Evolutionary conservation across 192 early-diverging fungal genomes (phyloP).

Genomic region (Kickxella alabastrina): DNA sequence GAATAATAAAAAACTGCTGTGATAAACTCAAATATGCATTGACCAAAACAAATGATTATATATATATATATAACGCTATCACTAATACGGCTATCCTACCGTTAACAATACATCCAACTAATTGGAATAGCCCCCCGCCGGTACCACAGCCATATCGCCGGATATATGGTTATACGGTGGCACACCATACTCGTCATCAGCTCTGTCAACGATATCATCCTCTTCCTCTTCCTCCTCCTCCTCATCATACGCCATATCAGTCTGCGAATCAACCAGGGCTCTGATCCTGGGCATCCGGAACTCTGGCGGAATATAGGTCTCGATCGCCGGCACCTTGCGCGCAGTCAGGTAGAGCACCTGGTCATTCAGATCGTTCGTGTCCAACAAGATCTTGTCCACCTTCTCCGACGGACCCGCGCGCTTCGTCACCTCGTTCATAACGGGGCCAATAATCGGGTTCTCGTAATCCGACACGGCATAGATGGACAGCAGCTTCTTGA

Average conservation of each 20-base stretch:
- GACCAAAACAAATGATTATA: too few species aligned
- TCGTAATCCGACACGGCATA: slow-evolving; percentile 97
- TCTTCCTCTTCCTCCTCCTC: slow-evolving; percentile 20
- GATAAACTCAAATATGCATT: too few species aligned
- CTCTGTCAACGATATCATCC: too few species aligned
- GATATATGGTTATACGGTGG: not conserved
- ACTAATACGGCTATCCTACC: too few species aligned
- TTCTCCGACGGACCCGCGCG: slow-evolving; percentile 85
- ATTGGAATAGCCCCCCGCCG: too few species aligned
- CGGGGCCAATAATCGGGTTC: slow-evolving; percentile 78
- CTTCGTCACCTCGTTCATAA: slow-evolving; percentile 84
- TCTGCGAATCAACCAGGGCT: slow-evolving; percentile 47
- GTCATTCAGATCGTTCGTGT: slow-evolving; percentile 64
- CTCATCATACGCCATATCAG: slow-evolving; percentile 42
- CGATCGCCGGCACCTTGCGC: slow-evolving; percentile 63
- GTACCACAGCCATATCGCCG: too few species aligned
- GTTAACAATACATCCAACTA: too few species aligned
- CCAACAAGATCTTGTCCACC: slow-evolving; percentile 83
- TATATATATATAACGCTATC: too few species aligned
- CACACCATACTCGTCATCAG: slow-evolving; percentile 5
- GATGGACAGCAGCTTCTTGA: slow-evolving; percentile 94
- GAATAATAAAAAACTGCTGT: too few species aligned
- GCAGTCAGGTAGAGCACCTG: slow-evolving; percentile 60
- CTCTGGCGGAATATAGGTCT: slow-evolving; percentile 70
- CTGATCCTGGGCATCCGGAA: slow-evolving; percentile 50